These are phyloP conservation scores for Schoenoplectus tabernaemontani DNA, from an alignment of 202 grass and related monocot species.

Conservation along the genomic window DNA sequence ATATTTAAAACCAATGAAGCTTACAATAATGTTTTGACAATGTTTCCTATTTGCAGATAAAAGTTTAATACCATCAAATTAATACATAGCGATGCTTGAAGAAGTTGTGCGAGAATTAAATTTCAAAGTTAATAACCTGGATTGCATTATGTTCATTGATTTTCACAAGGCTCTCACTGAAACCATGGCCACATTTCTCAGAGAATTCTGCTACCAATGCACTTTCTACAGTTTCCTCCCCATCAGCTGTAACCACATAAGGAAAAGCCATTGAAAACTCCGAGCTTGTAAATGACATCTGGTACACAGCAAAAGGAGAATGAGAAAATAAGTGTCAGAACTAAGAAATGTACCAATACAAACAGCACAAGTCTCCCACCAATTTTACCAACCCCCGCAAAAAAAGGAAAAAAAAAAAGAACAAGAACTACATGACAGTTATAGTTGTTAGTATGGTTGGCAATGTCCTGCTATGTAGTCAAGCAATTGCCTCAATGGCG, in stretches of 20 bases:
- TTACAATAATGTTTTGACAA: background rate
- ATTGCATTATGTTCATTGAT: conserved; percentile 48
- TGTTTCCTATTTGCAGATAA: background rate
- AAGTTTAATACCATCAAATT: background rate
- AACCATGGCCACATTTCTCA: conserved; percentile 53
- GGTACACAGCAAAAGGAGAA: conserved; percentile 25
- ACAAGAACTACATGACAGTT: no score
- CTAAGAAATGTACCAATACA: background rate
- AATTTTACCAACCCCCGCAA: no score
- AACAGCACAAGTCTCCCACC: no score
- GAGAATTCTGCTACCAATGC: conserved; percentile 68
- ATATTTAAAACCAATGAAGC: background rate
- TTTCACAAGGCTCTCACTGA: conserved; percentile 43
- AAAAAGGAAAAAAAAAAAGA: no score
- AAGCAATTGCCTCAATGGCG: no score
- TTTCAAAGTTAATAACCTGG: conserved; percentile 25
- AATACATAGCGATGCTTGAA: background rate
- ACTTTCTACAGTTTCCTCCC: conserved; percentile 55
- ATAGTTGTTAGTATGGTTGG: no score
- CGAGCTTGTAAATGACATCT: conserved; percentile 64
- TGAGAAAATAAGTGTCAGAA: background rate
- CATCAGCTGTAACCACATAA: conserved; percentile 52
- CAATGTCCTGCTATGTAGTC: no score
- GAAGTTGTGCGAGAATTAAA: background rate
- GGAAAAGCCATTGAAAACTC: conserved; percentile 91